phyloP scores from a whole-genome alignment of 495 filamentous ascomycete species.

The Staphylotrichum longicolle region DNA sequence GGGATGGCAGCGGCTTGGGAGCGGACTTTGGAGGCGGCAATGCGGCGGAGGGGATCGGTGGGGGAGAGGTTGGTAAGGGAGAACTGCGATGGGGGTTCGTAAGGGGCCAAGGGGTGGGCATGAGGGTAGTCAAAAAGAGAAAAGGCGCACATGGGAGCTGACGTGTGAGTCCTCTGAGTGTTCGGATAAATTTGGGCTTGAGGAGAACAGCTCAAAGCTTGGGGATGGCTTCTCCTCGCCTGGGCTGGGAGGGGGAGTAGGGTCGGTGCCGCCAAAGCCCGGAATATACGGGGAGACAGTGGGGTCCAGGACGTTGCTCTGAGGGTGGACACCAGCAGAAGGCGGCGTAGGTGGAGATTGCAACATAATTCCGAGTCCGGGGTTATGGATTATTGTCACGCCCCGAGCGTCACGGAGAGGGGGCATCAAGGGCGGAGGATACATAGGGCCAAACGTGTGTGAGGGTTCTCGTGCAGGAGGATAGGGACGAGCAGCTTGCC shows the following conservation, averaged over 20 bases:
- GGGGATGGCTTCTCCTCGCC: too few species aligned
- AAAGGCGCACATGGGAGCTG: not conserved
- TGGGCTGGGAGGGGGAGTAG: too few species aligned
- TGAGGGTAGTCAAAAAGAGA: not conserved
- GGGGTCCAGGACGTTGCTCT: too few species aligned
- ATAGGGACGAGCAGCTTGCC: not conserved
- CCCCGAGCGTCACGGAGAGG: not conserved
- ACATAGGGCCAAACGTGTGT: not conserved
- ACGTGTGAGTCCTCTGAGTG: not conserved
- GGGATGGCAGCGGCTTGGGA: not conserved
- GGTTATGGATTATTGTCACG: not conserved
- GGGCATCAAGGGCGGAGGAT: not conserved
- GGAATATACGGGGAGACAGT: too few species aligned
- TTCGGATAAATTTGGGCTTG: not conserved
- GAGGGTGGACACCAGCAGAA: too few species aligned
- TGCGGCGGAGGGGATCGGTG: not conserved
- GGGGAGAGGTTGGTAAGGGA: not conserved
- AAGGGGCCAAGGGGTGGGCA: too few species aligned
- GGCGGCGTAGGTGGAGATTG: too few species aligned
- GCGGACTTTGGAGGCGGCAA: constrained; percentile 3
- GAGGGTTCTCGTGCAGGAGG: not conserved
- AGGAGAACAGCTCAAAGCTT: not conserved
- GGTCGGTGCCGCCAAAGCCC: too few species aligned
- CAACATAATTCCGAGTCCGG: too few species aligned
- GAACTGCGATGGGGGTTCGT: not conserved